Percentiles rank a stretch among this genome's conserved stretches.
Conservation (phyloP, 768 basidiomycete species). For the Rhodotorula sphaerocarpa region DNA sequence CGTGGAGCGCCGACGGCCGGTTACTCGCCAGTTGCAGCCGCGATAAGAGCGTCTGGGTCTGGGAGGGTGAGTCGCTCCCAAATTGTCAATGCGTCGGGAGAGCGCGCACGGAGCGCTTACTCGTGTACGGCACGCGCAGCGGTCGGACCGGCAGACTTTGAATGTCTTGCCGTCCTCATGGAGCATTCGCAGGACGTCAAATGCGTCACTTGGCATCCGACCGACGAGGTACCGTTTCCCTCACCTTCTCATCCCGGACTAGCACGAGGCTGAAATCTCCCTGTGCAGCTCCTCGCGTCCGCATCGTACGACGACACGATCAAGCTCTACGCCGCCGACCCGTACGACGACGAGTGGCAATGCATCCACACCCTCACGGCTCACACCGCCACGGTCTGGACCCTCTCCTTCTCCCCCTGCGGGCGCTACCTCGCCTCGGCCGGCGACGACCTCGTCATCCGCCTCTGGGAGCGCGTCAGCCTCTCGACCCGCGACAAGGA, state of each 20-base stretch:
- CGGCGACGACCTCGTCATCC: slow-evolving; percentile 73
- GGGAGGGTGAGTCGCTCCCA: slow-evolving; percentile 64
- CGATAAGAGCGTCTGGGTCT: slow-evolving; percentile 98
- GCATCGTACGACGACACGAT: slow-evolving; percentile 95
- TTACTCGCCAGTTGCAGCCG: slow-evolving; percentile 88
- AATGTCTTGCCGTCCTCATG: slow-evolving; percentile 90
- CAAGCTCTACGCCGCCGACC: slow-evolving; percentile 86
- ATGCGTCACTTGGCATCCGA: slow-evolving; percentile 86
- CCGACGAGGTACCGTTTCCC: slow-evolving; percentile 57
- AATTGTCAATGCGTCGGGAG: too few relatives aligned
- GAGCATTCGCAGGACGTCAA: slow-evolving; percentile 97
- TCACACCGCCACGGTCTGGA: slow-evolving; percentile 86
- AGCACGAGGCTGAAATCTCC: neutral
- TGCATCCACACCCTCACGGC: slow-evolving; percentile 63
- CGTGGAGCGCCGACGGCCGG: slow-evolving; percentile 65
- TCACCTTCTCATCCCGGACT: slow-evolving; percentile 38
- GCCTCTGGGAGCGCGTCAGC: slow-evolving; percentile 66
- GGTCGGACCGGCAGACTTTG: slow-evolving; percentile 83
- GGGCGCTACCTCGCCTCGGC: slow-evolving; percentile 75
- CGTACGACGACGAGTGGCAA: slow-evolving; percentile 80
- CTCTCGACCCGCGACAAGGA: neutral
- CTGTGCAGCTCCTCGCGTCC: slow-evolving; percentile 76
- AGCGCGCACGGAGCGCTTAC: neutral
- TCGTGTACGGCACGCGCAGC: neutral
- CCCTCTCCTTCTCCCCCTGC: slow-evolving; percentile 65